Percentiles rank a stretch among this genome's conserved stretches.
Evolutionary conservation across 1,284 basidiomycete species (phyloP).

Genomic region (Ceratobasidium sp.): DNA sequence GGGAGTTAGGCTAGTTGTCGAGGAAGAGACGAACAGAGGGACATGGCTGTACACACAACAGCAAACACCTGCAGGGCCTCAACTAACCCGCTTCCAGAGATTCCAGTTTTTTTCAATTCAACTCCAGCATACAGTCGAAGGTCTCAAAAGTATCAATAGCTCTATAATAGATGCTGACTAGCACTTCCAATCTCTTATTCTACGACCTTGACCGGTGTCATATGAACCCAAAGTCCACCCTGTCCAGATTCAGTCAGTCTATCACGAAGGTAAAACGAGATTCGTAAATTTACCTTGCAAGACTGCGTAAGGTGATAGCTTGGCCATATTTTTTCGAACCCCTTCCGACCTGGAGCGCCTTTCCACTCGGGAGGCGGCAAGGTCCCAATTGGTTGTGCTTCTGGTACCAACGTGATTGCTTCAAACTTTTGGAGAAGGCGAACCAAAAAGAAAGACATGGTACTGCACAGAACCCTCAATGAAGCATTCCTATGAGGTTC

Average conservation of each 20-base stretch:
- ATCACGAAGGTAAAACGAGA: no score
- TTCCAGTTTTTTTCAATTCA: no score
- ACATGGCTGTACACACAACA: no score
- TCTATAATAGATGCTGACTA: no score
- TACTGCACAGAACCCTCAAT: slow-evolving; percentile 55
- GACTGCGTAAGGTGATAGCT: slow-evolving; percentile 65
- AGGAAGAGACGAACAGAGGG: no score
- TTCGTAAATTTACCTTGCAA: slow-evolving; percentile 53
- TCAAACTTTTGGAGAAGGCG: slow-evolving; percentile 68
- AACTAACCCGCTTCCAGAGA: no score
- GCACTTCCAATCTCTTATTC: no score
- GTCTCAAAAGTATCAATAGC: no score
- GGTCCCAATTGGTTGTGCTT: slow-evolving; percentile 56
- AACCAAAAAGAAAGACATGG: slow-evolving; percentile 70
- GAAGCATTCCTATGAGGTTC: slow-evolving; percentile 41
- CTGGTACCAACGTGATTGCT: slow-evolving; percentile 56
- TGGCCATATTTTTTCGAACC: slow-evolving; percentile 59
- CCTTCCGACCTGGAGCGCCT: slow-evolving; percentile 50
- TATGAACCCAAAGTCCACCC: background rate
- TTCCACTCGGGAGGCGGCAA: slow-evolving; percentile 59
- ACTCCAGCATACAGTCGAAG: no score
- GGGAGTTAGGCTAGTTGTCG: no score
- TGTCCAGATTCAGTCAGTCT: background rate
- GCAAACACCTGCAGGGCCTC: no score
- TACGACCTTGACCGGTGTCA: background rate